phyloP scores from a whole-genome alignment of 371 early-diverging fungal species.

The Apophysomyces trapeziformis region DNA sequence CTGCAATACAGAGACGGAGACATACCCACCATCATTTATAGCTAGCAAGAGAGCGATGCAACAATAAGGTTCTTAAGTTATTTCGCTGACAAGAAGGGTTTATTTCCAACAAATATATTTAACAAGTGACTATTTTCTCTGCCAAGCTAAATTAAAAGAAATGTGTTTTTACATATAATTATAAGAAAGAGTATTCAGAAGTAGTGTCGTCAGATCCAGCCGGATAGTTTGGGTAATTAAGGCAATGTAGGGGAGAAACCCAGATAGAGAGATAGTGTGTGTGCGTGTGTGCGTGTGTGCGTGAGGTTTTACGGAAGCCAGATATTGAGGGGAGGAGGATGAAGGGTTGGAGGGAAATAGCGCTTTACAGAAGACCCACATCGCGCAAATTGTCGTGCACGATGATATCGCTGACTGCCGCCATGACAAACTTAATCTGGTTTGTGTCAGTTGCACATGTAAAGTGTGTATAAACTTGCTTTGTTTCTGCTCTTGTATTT shows the following conservation, averaged over 20 bases:
- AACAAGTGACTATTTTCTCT: neutral
- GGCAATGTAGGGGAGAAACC: too few relatives aligned
- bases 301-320: too few relatives aligned
- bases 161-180: neutral
- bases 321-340: too few relatives aligned
- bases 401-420: conserved; percentile 78
- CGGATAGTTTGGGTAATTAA: neutral
- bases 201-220: conserved; percentile 5
- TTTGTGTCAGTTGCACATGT: conserved; percentile 72
- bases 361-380: conserved; percentile 60
- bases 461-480: conserved; percentile 58
- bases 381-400: conserved; percentile 66
- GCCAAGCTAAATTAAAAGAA: neutral
- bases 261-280: too few relatives aligned
- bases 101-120: neutral
- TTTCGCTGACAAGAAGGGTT: neutral
- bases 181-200: neutral
- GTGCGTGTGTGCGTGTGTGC: too few relatives aligned
- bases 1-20: too few relatives aligned
- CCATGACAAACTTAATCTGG: conserved; percentile 78
- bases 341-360: neutral
- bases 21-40: too few relatives aligned
- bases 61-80: too few relatives aligned
- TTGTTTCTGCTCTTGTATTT: conserved; percentile 44
- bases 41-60: too few relatives aligned